phyloP scores from a whole-genome alignment of 805 yeast species.

The Zygoascus biomembranicola region DNA sequence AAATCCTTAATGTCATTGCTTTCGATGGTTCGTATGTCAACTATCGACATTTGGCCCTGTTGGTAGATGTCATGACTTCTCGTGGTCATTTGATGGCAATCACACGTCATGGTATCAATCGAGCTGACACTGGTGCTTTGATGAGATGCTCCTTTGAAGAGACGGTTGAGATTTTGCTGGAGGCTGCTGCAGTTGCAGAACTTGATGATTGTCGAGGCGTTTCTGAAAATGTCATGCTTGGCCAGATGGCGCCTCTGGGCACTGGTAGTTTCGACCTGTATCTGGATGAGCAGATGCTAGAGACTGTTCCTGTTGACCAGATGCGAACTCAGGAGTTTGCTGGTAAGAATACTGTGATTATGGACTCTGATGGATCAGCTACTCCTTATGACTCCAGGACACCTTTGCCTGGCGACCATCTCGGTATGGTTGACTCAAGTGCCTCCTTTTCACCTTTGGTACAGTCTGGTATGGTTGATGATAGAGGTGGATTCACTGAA shows the following conservation, averaged over 20 bases:
- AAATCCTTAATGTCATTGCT: constrained; percentile 93
- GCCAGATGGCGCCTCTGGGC: constrained; percentile 98
- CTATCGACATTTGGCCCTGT: constrained; percentile 94
- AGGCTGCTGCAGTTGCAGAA: constrained; percentile 98
- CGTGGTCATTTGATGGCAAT: constrained; percentile 98
- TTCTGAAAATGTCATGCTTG: constrained; percentile 93
- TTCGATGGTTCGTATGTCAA: constrained; percentile 99
- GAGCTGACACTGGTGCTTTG: constrained; percentile 97
- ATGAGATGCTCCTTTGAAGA: constrained; percentile 99
- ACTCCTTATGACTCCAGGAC: constrained; percentile 77
- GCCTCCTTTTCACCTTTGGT: constrained; percentile 78
- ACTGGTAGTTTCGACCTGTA: constrained; percentile 96
- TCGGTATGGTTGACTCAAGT: constrained; percentile 48
- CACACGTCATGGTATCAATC: constrained; percentile 98
- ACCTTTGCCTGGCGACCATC: constrained; percentile 33
- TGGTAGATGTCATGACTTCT: constrained; percentile 97
- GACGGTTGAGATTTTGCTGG: constrained; percentile 93
- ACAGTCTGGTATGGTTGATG: constrained; percentile 75
- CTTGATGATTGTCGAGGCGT: constrained; percentile 98
- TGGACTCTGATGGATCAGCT: constrained; percentile 89
- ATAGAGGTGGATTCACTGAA: constrained; percentile 79
- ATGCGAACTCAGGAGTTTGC: constrained; percentile 35
- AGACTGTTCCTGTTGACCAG: constrained; percentile 47
- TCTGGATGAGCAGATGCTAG: constrained; percentile 83
- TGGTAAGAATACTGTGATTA: constrained; percentile 67